Conservation (phyloP, 2,329 filamentous ascomycete species). For the Fusarium hostae region DNA sequence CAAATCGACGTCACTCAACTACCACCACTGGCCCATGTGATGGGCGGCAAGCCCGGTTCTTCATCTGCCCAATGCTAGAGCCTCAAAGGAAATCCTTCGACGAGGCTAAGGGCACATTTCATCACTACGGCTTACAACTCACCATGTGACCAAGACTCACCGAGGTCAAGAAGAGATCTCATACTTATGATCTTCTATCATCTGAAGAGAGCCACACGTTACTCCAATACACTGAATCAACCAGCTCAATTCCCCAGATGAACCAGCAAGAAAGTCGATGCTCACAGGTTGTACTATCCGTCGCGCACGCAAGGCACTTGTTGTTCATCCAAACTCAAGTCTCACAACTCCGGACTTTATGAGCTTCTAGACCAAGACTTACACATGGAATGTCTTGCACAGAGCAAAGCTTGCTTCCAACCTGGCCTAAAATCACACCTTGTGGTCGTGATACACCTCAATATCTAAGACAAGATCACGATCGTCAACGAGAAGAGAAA, state of each 20-base stretch:
- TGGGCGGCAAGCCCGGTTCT: constrained; percentile 37
- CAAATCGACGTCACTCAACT: constrained; percentile 32
- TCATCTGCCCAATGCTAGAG: constrained; percentile 9
- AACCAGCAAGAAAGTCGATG: constrained; percentile 6
- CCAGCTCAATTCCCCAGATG: background rate
- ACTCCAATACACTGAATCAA: background rate
- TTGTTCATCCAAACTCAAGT: constrained; percentile 1
- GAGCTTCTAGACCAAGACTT: constrained; percentile 13
- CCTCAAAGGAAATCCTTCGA: constrained; percentile 6
- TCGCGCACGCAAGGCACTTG: constrained; percentile 11
- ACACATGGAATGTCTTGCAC: constrained; percentile 4
- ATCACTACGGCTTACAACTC: background rate
- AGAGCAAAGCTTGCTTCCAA: constrained; percentile 12
- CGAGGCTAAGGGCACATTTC: background rate
- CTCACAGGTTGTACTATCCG: background rate
- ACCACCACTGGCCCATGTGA: constrained; percentile 31
- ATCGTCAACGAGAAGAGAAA: constrained; percentile 2
- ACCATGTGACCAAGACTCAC: background rate
- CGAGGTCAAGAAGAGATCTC: background rate
- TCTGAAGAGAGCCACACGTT: background rate
- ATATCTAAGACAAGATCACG: constrained; percentile 7
- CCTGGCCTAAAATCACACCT: constrained; percentile 2
- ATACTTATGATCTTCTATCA: background rate
- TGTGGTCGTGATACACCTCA: background rate
- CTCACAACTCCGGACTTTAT: constrained; percentile 27